A percentile compares a stretch with the other conserved stretches of the same genome.
Evolutionary conservation across 2,329 filamentous ascomycete genomes (phyloP).

Genomic region (Cadophora gregata): DNA sequence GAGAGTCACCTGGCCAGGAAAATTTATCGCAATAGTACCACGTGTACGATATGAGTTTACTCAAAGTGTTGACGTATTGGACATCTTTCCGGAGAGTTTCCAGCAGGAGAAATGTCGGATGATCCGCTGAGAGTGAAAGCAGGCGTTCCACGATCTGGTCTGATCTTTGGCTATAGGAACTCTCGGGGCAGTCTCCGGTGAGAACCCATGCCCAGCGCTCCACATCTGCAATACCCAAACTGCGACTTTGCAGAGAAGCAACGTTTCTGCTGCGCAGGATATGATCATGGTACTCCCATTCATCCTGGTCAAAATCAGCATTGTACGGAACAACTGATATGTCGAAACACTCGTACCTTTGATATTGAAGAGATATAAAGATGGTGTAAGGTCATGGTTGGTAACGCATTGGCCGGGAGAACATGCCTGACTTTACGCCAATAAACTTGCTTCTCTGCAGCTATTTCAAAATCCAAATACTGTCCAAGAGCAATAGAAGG

Average conservation of each 20-base stretch:
- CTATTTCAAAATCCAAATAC: slow-evolving; percentile 32
- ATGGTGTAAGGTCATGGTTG: slow-evolving; percentile 28
- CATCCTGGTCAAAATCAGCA: slow-evolving; percentile 9
- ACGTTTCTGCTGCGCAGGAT: not conserved
- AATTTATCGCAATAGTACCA: slow-evolving; percentile 20
- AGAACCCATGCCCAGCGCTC: slow-evolving; percentile 41
- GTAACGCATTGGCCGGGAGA: slow-evolving; percentile 21
- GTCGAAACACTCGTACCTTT: slow-evolving; percentile 13
- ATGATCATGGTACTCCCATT: slow-evolving; percentile 20
- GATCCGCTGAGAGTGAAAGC: slow-evolving; percentile 22
- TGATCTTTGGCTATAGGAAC: not conserved
- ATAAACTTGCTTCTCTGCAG: slow-evolving; percentile 19
- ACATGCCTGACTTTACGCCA: slow-evolving; percentile 24
- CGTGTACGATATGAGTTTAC: slow-evolving; percentile 21
- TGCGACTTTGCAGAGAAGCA: slow-evolving; percentile 24
- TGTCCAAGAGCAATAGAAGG: slow-evolving; percentile 20
- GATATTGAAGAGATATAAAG: slow-evolving; percentile 24
- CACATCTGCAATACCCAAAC: slow-evolving; percentile 36
- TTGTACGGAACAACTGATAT: not conserved
- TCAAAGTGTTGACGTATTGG: slow-evolving; percentile 28
- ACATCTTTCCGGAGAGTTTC: slow-evolving; percentile 37
- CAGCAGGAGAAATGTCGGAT: slow-evolving; percentile 39
- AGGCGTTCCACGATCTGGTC: slow-evolving; percentile 38
- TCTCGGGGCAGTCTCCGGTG: slow-evolving; percentile 24
- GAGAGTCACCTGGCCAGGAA: slow-evolving; percentile 19